These are phyloP conservation scores for Cladophialophora exuberans DNA, from an alignment of 2,329 filamentous ascomycete genomes.

Conservation along the genomic window DNA sequence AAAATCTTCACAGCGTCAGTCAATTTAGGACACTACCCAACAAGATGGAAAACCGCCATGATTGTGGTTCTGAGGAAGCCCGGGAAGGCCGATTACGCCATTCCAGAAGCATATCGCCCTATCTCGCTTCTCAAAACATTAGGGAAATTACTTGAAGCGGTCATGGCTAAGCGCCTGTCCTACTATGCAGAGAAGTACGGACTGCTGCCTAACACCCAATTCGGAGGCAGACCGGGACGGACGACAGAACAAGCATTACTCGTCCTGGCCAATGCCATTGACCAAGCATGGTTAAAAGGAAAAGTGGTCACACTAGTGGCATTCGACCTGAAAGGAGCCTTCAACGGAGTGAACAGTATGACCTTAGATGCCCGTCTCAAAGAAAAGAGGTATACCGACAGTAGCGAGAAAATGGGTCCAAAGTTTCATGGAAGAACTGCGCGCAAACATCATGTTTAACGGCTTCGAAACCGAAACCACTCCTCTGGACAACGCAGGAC, in stretches of 20 bases:
- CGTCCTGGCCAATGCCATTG: constrained; percentile 18
- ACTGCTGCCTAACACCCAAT: constrained; percentile 25
- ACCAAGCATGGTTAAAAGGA: constrained; percentile 9
- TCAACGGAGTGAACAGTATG: too few species aligned
- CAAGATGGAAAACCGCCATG: too few species aligned
- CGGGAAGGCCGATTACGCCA: constrained; percentile 29
- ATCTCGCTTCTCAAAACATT: constrained; percentile 31
- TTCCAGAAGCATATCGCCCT: constrained; percentile 27
- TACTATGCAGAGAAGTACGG: constrained; percentile 22
- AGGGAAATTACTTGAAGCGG: constrained; percentile 23
- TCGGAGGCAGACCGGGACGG: constrained; percentile 7
- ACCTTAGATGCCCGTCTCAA: too few species aligned
- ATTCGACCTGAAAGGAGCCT: constrained; percentile 28
- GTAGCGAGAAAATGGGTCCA: too few species aligned
- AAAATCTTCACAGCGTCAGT: too few species aligned
- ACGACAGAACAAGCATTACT: constrained; percentile 26
- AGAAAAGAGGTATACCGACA: too few species aligned
- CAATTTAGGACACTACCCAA: too few species aligned
- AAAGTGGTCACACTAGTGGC: constrained; percentile 23
- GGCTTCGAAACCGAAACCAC: too few species aligned
- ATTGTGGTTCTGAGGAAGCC: constrained; percentile 31
- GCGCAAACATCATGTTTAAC: too few species aligned
- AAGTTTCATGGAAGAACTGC: too few species aligned
- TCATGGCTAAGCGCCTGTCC: constrained; percentile 21
- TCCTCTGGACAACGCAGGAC: too few species aligned